Base-by-base conservation (phyloP, 805 yeast species). In the Ogataea zsoltii region DNA sequence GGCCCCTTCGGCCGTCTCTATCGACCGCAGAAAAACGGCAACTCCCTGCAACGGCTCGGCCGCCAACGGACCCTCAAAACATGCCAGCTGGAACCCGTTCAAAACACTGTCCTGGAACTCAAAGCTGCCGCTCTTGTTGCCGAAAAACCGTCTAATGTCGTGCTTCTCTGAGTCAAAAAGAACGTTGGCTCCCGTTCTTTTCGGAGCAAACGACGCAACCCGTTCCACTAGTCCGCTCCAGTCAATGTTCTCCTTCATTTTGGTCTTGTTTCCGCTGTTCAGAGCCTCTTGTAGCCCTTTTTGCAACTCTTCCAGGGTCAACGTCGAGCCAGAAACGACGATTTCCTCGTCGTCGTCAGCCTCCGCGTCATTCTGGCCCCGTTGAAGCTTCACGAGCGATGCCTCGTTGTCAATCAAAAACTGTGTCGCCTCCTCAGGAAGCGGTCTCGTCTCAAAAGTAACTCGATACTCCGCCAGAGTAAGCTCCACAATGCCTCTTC, bases 21-120 rank as follows among this genome's bases (percentile, higher is more conserved):
- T 65, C 3, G 66, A 66, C 40, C 74, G 76, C 18, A 82, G 49
- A 6, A 78, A 63, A 1, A 83, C 78, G 12, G 85, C 75, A 51
- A 87, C 77, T 7, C 97, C 97, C 62, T 89, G 92, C 17, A 88
- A 76, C 0, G 90, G 91, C 63, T 94, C 99, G 4, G 85, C 79
- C 0, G 92, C 84, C 36, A 94, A 71, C 0, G 98, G 98, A 2
- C 99, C 99, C 60, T 83, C 88, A 33, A 75, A 72, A 37, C 81
- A 79, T 3, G 96, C 88, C 31, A 89, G 67, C 61, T 88, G 95
- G 65, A 90, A 91, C 1, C 96, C 99, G 54, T 86, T 84, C 37
- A 87, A 59, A 2, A 92, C 65, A 56, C 84, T 80, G 42, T 83
- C 82, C 51, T 81, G 86, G 58, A 69, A 77, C 41, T 69, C 71